Evolutionary conservation across 345 rosid genomes (phyloP).

Genomic region (Eucalyptus globulus): DNA sequence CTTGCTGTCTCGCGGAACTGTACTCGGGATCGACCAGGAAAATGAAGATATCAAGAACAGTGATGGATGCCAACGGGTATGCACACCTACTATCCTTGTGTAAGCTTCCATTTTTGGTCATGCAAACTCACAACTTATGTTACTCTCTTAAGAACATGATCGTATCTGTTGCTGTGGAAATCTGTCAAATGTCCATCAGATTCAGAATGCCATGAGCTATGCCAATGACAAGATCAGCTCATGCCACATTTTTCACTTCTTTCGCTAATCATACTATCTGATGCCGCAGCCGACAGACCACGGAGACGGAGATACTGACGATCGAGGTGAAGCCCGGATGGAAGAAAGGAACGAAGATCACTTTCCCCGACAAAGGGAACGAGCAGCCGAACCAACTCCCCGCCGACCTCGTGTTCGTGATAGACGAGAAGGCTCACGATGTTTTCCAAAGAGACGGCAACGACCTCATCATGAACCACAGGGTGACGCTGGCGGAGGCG

Average conservation of each 20-base stretch:
- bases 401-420: slow-evolving; percentile 81
- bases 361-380: slow-evolving; percentile 89
- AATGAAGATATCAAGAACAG: slow-evolving; percentile 95
- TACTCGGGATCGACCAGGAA: slow-evolving; percentile 87
- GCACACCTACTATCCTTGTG: neutral
- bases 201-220: neutral
- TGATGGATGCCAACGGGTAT: slow-evolving; percentile 64
- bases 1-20: slow-evolving; percentile 87
- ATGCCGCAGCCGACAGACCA: slow-evolving; percentile 43
- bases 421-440: slow-evolving; percentile 77
- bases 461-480: slow-evolving; percentile 49
- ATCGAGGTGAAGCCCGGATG: slow-evolving; percentile 94
- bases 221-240: neutral
- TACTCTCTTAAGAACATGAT: neutral
- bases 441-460: slow-evolving; percentile 73
- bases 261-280: neutral
- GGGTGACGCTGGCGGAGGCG: slow-evolving; percentile 69
- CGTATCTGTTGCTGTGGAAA: neutral
- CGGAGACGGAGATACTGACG: slow-evolving; percentile 74
- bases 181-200: neutral
- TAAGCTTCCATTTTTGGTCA: neutral
- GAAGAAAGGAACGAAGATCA: slow-evolving; percentile 96
- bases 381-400: slow-evolving; percentile 84
- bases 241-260: neutral
- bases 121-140: neutral